Base-by-base conservation (phyloP, 2,329 filamentous ascomycete genomes). In the Thielaviopsis ethacetica region DNA sequence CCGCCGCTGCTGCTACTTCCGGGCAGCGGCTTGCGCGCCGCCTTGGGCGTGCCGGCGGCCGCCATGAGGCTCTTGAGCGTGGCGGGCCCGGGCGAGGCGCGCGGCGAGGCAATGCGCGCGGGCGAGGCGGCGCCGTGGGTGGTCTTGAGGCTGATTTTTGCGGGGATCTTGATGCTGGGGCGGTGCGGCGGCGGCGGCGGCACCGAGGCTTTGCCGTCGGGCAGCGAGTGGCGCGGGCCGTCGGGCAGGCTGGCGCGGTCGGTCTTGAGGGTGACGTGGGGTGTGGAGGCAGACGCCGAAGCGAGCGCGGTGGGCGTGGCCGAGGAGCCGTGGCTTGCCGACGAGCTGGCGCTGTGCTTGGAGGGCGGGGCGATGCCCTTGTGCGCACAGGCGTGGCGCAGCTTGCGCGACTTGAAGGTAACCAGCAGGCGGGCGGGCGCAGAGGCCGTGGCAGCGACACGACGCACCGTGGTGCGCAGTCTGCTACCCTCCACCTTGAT, bases 21-120 rank as follows among this genome's bases (percentile, higher is more conserved):
- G 5, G 59, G 59, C 5, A 61, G 21, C 17, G 59, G 59, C 53
- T 61, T 61, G 22, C 59, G 56, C 3, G 44, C 51, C 9, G 38
- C 21, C 55, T 60, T 60, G 26, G 59, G 59, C 26, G 59, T 58
- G 47, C 49, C 47, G 49, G 53, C 49, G 10, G 53, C 52, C 3
- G 59, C 53, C 59, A 61, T 61, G 12, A 61, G 49, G 26, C 50
- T 51, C 53, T 61, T 61, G 15, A 61, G 30, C 15, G 59, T 61
- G 5, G 56, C 56, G 5, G 59, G 49, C 10, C 54, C 59, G 1
- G 59, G 59, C 10, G 54, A 57, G 15, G 30, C 52, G 17, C 59
- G 53, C 13, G 58, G 53, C 5, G 51, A 49, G 9, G 54, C 22
- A 10, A 49, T 12, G 13, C 58, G 54, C 7, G 53, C 58, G 2